These are phyloP conservation scores for Verticillium zaregamsianum DNA, from an alignment of 2,329 filamentous ascomycete species.

Conservation along the genomic window DNA sequence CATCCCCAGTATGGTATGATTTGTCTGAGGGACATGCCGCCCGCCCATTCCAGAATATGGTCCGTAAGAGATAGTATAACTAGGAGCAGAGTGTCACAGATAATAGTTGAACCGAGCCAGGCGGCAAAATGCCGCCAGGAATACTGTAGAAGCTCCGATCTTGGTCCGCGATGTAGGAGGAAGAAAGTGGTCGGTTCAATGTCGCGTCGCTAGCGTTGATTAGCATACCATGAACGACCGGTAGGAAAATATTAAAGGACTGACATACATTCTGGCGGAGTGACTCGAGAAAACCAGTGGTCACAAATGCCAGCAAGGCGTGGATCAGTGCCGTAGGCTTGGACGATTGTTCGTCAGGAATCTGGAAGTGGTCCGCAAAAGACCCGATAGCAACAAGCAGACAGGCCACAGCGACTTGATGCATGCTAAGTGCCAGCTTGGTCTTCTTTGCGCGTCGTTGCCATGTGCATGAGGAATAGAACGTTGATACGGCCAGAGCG, in stretches of 20 bases:
- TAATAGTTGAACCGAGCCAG: not conserved
- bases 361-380: not conserved
- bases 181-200: not conserved
- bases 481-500: not conserved
- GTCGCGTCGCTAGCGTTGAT: not conserved
- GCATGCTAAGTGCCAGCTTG: not conserved
- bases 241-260: not conserved
- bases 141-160: not conserved
- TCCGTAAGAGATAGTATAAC: not conserved
- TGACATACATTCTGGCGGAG: not conserved
- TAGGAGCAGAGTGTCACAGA: not conserved
- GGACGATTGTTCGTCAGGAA: not conserved
- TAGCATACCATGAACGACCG: not conserved
- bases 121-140: not conserved
- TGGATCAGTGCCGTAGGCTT: not conserved
- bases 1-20: slow-evolving; percentile 1
- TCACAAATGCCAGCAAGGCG: not conserved
- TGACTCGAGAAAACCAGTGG: not conserved
- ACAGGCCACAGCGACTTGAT: not conserved
- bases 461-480: not conserved
- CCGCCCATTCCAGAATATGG: not conserved
- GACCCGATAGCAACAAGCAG: not conserved
- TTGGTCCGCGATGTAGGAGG: not conserved
- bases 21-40: not conserved
- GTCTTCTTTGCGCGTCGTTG: not conserved